Evolutionary conservation across 805 yeast species (phyloP), one percentile per base, ranked within the genome.

Genomic region (Saccharomycopsis fermentans): DNA sequence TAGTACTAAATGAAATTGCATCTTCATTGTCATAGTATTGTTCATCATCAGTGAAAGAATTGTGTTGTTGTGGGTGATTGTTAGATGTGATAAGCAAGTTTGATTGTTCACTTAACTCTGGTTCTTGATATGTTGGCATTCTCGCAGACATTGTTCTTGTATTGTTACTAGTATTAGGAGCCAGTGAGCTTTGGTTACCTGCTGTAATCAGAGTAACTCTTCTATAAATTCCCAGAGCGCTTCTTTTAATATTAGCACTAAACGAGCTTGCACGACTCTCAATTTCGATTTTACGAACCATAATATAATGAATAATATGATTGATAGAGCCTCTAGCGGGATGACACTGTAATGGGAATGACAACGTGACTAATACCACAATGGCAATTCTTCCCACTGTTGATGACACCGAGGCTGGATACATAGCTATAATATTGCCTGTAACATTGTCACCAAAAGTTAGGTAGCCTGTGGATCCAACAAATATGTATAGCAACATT

Each of bases 261-360:
- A 61, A 50, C 6, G 58, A 54, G 51, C 53, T 59, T 9, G 63
- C 63, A n/a, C 63, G 40, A 6, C 60, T 56, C 43, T 61, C 62
- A 32, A 61, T 61, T 36, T 61, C 62, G 21, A 59, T 59, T 36
- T 53, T 59, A 8, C 60, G 52, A 4, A 58, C 59, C 17, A 27
- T 47, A 43, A 78, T 65, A 72, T 78, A 84, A 65, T 77, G 81
- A 35, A 82, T 69, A 47, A 90, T 83, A 68, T 89, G 89, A 66
- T 86, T 83, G 43, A 86, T 77, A 0, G 96, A 88, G 1, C 87
- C 84, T 64, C 97, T 77, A 34, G 95, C 88, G 0, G 97, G 97
- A 65, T 90, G 96, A 65, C 90, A 81, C 78, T 90, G 96, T 63
- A 91, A 72, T 6, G 97, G 97, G 68, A 83, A 90, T n/a, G 94